Base-by-base conservation (phyloP, 331 rosid genomes). In the Phaseolus coccineus region DNA sequence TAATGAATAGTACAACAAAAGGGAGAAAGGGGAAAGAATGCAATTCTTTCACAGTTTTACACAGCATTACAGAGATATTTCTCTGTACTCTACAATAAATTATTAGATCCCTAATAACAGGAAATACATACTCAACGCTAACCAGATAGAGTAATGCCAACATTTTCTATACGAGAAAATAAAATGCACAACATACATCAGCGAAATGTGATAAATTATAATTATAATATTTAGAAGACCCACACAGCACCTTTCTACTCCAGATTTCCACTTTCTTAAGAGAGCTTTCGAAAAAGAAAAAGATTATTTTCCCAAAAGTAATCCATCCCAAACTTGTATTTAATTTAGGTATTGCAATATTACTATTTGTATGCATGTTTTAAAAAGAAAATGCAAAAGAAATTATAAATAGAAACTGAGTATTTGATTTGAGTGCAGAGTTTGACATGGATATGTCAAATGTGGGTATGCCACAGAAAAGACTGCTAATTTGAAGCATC, bases 401-500 rank as follows among this genome's bases (percentile, higher is more conserved):
- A 50, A 16, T 50, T 50, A 5, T 0, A 61, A 28, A 16, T 50
- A 50, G 56, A 2, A 16, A 48, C 22, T 16, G 24, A 50, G 22
- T 5, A 16, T 50, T 4, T 1, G 56, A 50, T 15, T 50, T 50
- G 5, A 0, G 9, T 50, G 8, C n/a, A 15, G 56, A 16, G 61
- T 22, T 22, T 53, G 30, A 19, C 13, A 7, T 19, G 5, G 27
- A 19, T 53, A 22, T 2, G 24, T 50, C 56, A 50, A 50, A 15
- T 2, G 12, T 44, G 14, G 95, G 16, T 39, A n/a, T 1, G 1
- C 19, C 71, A 39, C 15, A 39, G 9, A 40, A 11, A 66, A 9
- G 19, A 31, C 52, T 2, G 12, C 35, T 22, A 66, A 40, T 66
- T 66, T 40, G 53, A 66, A 40, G 71, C 22, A 64, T 37, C 15